Evolutionary conservation across 83 land plant species (phyloP), one percentile per base, ranked within the genome.

Genomic region (Diphasiastrum complanatum): DNA sequence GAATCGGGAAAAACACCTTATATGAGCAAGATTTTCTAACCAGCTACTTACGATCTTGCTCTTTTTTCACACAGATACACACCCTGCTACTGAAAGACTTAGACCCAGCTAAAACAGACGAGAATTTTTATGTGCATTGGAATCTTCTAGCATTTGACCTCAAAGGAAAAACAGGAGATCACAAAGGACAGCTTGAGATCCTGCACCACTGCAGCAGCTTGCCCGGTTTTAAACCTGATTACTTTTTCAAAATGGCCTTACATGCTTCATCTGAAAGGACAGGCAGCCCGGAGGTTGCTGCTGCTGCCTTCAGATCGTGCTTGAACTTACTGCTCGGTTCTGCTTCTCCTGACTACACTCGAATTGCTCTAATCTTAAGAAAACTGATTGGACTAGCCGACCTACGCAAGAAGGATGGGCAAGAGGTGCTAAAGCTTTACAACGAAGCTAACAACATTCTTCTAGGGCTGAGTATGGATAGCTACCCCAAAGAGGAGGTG

Each of bases 401-500:
- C 41, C 23, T 29, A 23, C 47, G 47, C n/a, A 46, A 52, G 34
- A 75, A 69, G 45, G 85, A 79, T 47, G 75, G 79, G 33, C 63
- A 68, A 50, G 81, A 72, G 37, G 71, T 69, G 2, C 61, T 71
- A 46, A 74, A 38, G 4, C 46, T 85, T 34, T 87, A 91, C 74
- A 78, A 59, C 67, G 83, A 83, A 65, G 97, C 95, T 12, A 71
- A 87, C 23, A 53, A 77, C 60, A 83, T 87, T 10, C 79, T 91
- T 56, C 75, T 81, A 35, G 95, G 90, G 31, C 36, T 87, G 63
- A 75, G 69, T 45, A 66, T 64, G n/a, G 82, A 78, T 1, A 87
- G 78, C 49, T 91, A 82, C 58, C 97, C 95, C 4, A 34, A 43
- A 25, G 85, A 91, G 29, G 97, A 91, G 67, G 87, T 78, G 4